phyloP scores from a whole-genome alignment of 225 moss, liverwort and hornwort genomes.

The Climacium dendroides region DNA sequence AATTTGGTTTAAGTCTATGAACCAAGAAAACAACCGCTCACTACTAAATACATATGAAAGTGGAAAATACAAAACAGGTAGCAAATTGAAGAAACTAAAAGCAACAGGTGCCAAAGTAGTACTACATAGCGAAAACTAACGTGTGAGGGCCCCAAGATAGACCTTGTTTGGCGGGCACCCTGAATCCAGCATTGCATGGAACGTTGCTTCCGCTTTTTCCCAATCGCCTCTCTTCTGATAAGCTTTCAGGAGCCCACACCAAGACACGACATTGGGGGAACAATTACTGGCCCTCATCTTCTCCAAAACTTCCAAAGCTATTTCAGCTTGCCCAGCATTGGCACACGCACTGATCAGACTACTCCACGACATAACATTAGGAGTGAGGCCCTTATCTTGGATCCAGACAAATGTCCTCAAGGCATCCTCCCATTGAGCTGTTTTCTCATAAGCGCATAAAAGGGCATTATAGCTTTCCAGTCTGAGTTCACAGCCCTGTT shows the following conservation, averaged over 20 bases:
- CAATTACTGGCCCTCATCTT: conserved; percentile 36
- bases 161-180: conserved; percentile 54
- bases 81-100: neutral
- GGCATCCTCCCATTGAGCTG: conserved; percentile 47
- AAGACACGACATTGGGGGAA: conserved; percentile 37
- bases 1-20: neutral
- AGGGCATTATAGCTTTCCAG: conserved; percentile 42
- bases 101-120: neutral
- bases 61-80: neutral
- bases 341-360: conserved; percentile 53
- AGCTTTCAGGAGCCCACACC: conserved; percentile 47
- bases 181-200: conserved; percentile 49
- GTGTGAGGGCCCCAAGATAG: neutral
- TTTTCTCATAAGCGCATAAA: conserved; percentile 37
- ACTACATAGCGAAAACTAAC: neutral
- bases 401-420: conserved; percentile 46
- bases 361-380: conserved; percentile 44
- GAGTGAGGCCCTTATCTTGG: conserved; percentile 29
- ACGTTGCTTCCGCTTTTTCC: conserved; percentile 28
- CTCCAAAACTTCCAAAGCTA: conserved; percentile 38
- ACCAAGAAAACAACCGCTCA: neutral
- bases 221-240: conserved; percentile 44
- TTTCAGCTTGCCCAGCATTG: conserved; percentile 42
- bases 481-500: conserved; percentile 22
- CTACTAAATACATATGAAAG: neutral